Base-by-base conservation (phyloP, 768 basidiomycete genomes). In the Mycena alexandri region DNA sequence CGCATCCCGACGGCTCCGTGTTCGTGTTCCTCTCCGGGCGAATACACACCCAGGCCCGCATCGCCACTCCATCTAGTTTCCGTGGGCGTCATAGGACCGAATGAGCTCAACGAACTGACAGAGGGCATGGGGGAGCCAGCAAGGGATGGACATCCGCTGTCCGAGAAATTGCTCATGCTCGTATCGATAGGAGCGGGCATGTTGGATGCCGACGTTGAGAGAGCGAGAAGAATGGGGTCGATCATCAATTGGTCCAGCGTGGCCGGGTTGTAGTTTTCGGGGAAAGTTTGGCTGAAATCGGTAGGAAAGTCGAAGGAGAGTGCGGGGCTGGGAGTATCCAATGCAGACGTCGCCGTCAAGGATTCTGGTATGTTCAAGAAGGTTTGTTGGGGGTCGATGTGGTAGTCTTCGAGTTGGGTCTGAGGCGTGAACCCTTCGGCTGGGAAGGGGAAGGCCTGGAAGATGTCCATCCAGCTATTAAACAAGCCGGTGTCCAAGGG, bases 391-490 rank as follows among this genome's bases (percentile, higher is more conserved):
- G 51, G 44, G 46, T 58, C 36, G 58, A 67, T 21, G 65, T 60
- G 48, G 55, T 56, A 12, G 43, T 55, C 43, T 63, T 51, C 64
- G 60, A 16, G 36, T 61, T 61, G 54, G 14, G 51, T 67, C 53
- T 17, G 64, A 72, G 14, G 29, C 29, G 71, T 63, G 42, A 77
- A 73, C 14, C 73, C 79, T 47, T 78, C 78, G 19, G 76, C 73
- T 19, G 77, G 74, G 29, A 80, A 72, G 9, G 85, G 80, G 56
- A 86, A 83, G 2, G 80, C 75, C 47, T 86, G 80, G n/a, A 88
- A 76, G 53, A 85, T 81, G 56, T 79, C 81, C 76, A 87, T 79
- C 86, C 85, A 87, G 42, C 79, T 84, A 67, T 88, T 83, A 66
- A 85, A 81, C 13, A 81, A 72, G 22, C 78, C 69, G 55, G 80